Base-by-base conservation (phyloP, 2,329 filamentous ascomycete genomes). In the Diaporthe humulicola region DNA sequence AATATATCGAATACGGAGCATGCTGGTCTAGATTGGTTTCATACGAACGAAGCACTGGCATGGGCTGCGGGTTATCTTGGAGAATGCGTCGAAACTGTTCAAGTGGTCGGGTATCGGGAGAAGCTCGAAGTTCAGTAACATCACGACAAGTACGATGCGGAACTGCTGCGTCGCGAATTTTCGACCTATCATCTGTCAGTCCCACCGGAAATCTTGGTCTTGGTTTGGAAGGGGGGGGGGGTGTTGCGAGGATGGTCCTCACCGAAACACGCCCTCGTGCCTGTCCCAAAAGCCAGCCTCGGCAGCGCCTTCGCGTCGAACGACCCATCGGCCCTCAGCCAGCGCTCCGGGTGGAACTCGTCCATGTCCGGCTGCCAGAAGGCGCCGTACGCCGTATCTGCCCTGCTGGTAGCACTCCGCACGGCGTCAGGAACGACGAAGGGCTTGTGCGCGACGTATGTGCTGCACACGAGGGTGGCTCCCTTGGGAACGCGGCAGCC, bases 141-240 rank as follows among this genome's bases (percentile, higher is more conserved):
- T 66, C 28, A 79, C 70, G 19, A 77, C 76, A 5, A 80, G 73
- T 42, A 80, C 69, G 25, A 79, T 78, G 17, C 74, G 75, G 9
- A 80, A 72, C 33, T 81, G 77, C 70, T 77, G 74, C 61, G 74
- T 74, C 2, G 78, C 79, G 30, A 81, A 76, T 36, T 76, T 70
- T 25, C 77, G 77, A 9, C 77, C 75, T 78, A 25, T n/a, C 22
- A n/a, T 6, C 14, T n/a, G 33, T 73, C 36, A 73, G 60, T 30
- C 19, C 2, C 17, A 58, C 12, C 10, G 17, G 10, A 38, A 25
- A 30, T n/a, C 45, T 54, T 36, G 70, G n/a, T 48, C 2, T 42
- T n/a, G 3, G n/a, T n/a, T n/a, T n/a, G n/a, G n/a, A n/a, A n/a
- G 12, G 4, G 50, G 45, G 30, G n/a, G n/a, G n/a, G 10, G 22